Percentiles rank a stretch among this genome's conserved stretches.
Conservation (phyloP, 345 rosid genomes). For the Psidium guajava region DNA sequence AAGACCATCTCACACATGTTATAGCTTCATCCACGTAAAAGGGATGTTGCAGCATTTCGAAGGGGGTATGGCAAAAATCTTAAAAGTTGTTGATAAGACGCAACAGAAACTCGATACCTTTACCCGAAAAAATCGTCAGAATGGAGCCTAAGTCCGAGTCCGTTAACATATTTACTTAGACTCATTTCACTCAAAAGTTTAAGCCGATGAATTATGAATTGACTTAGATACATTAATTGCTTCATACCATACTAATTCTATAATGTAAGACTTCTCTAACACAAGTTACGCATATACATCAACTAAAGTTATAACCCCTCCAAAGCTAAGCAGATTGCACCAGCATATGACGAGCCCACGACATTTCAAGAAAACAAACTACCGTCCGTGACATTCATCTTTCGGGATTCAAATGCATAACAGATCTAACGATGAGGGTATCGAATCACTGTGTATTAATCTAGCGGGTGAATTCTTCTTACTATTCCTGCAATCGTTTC, state of each 20-base stretch:
- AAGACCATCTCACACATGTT: neutral
- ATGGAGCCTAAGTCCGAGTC: too few species aligned
- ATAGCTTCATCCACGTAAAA: neutral
- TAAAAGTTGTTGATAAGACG: neutral
- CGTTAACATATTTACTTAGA: too few species aligned
- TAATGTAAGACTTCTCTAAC: too few species aligned
- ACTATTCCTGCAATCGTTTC: neutral
- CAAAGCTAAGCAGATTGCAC: neutral
- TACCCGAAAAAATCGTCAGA: too few species aligned
- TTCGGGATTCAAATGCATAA: neutral
- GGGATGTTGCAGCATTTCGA: neutral
- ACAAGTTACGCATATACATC: too few species aligned
- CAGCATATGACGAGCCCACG: neutral
- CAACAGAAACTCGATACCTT: too few species aligned
- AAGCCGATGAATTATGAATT: too few species aligned
- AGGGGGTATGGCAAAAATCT: neutral
- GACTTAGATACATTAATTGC: too few species aligned
- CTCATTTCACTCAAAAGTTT: too few species aligned
- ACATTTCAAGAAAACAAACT: neutral
- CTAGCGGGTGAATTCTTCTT: neutral
- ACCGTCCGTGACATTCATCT: neutral
- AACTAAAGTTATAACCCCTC: neutral
- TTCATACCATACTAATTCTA: too few species aligned
- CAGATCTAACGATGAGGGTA: neutral
- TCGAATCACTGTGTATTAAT: neutral